Conservation (phyloP, 2,329 filamentous ascomycete genomes). For the Chalaropsis ovoidea region DNA sequence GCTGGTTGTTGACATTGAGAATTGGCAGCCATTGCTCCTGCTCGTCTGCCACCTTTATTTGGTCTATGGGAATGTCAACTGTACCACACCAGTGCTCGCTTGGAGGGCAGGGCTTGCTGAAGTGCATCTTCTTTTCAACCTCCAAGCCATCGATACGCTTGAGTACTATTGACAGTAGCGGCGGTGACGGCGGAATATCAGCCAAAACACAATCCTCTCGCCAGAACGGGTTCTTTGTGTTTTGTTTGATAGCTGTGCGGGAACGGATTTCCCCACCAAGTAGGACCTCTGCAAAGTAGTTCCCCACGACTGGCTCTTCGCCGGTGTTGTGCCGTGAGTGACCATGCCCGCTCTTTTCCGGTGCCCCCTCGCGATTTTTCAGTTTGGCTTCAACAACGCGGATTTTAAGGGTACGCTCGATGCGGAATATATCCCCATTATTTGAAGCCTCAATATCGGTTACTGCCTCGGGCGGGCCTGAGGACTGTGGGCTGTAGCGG, state of each 20-base stretch:
- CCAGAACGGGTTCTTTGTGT: slow-evolving; percentile 70
- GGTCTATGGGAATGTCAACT: slow-evolving; percentile 73
- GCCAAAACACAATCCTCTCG: slow-evolving; percentile 68
- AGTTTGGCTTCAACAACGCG: slow-evolving; percentile 55
- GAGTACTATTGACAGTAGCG: slow-evolving; percentile 59
- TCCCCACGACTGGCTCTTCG: slow-evolving; percentile 45
- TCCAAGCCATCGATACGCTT: slow-evolving; percentile 51
- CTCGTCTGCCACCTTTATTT: slow-evolving; percentile 65
- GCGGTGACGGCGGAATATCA: slow-evolving; percentile 60
- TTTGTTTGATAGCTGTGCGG: slow-evolving; percentile 60
- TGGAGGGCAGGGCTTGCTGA: slow-evolving; percentile 22
- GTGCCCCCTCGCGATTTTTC: slow-evolving; percentile 32
- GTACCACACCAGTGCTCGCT: slow-evolving; percentile 54
- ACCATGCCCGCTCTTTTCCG: slow-evolving; percentile 15
- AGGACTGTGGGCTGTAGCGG: slow-evolving; percentile 44
- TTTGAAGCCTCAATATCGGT: slow-evolving; percentile 35
- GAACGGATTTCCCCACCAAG: slow-evolving; percentile 70
- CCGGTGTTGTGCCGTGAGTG: slow-evolving; percentile 27
- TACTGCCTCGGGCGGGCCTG: slow-evolving; percentile 38
- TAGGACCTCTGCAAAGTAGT: slow-evolving; percentile 70
- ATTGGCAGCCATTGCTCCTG: slow-evolving; percentile 84
- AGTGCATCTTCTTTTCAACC: slow-evolving; percentile 22
- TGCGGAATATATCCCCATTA: slow-evolving; percentile 44
- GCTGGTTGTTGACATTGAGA: slow-evolving; percentile 62
- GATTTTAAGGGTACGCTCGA: slow-evolving; percentile 51